phyloP scores from a whole-genome alignment of 1,284 basidiomycete genomes.

The Irpex sp. region DNA sequence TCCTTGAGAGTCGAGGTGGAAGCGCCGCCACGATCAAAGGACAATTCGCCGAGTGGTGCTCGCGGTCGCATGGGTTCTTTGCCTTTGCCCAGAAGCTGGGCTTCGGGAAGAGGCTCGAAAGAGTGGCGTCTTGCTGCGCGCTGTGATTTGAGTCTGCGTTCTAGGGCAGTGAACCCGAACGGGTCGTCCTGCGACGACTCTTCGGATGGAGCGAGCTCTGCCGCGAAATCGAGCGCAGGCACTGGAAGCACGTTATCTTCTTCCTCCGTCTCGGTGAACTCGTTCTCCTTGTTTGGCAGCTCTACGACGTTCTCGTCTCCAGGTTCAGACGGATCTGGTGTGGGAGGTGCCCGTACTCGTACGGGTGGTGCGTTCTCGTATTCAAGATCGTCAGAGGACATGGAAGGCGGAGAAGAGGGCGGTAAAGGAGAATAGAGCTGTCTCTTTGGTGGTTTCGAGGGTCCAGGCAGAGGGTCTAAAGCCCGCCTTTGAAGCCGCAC shows the following conservation, averaged over 20 bases:
- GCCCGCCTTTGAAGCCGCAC: not conserved
- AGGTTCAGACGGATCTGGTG: not conserved
- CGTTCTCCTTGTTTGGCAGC: slow-evolving; percentile 3
- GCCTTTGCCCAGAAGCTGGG: slow-evolving; percentile 2
- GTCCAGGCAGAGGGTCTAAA: not conserved
- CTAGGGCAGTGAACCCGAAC: slow-evolving; percentile 41
- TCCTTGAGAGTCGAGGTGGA: not conserved
- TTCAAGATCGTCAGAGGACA: slow-evolving; percentile 10
- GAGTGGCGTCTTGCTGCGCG: slow-evolving; percentile 10
- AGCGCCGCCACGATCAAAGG: not conserved
- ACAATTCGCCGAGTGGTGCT: slow-evolving; percentile 9
- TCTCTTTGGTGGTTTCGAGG: not conserved
- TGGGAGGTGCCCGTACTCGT: not conserved
- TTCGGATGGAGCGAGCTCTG: slow-evolving; percentile 4
- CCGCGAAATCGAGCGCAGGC: not conserved
- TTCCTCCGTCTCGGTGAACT: slow-evolving; percentile 1
- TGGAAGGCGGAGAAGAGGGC: slow-evolving; percentile 17
- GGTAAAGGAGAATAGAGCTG: slow-evolving; percentile 14
- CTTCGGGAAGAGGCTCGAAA: not conserved
- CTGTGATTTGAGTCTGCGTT: slow-evolving; percentile 32
- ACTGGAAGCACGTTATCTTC: not conserved
- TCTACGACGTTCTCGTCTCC: not conserved
- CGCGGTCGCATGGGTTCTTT: slow-evolving; percentile 2
- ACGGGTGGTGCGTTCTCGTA: not conserved
- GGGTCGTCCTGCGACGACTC: slow-evolving; percentile 30